Conservation (phyloP, 768 basidiomycete species). For the Naematelia encephala region DNA sequence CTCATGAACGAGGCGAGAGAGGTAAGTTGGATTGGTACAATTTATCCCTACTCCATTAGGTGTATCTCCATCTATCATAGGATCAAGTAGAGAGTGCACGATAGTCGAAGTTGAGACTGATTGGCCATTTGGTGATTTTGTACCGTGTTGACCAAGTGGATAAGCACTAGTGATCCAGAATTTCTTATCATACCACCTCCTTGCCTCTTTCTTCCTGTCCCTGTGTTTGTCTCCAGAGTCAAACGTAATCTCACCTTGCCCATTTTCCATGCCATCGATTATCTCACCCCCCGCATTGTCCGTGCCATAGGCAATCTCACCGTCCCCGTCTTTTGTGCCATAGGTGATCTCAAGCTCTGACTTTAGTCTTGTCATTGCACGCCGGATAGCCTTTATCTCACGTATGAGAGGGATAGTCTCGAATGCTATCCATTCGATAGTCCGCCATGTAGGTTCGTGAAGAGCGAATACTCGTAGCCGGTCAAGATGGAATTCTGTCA, state of each 20-base stretch:
- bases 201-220: neutral
- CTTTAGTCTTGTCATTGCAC: conserved; percentile 57
- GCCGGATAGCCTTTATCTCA: conserved; percentile 65
- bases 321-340: no score
- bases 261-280: no score
- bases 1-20: conserved; percentile 53
- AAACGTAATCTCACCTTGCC: no score
- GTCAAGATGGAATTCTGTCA: conserved; percentile 64
- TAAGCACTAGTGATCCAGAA: conserved; percentile 76
- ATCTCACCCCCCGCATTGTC: no score
- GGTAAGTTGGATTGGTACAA: conserved; percentile 59
- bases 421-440: conserved; percentile 66
- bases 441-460: conserved; percentile 57
- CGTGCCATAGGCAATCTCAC: no score
- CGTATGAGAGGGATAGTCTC: conserved; percentile 70
- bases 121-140: neutral
- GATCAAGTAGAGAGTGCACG: conserved; percentile 7
- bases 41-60: conserved; percentile 70
- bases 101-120: conserved; percentile 6
- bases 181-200: conserved; percentile 54
- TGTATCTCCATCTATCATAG: conserved; percentile 18
- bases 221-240: neutral
- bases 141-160: conserved; percentile 49
- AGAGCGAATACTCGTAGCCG: conserved; percentile 60
- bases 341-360: conserved; percentile 17